These are phyloP conservation scores for Hymenoscyphus scutula DNA, from an alignment of 2,329 filamentous ascomycete genomes.

Conservation along the genomic window DNA sequence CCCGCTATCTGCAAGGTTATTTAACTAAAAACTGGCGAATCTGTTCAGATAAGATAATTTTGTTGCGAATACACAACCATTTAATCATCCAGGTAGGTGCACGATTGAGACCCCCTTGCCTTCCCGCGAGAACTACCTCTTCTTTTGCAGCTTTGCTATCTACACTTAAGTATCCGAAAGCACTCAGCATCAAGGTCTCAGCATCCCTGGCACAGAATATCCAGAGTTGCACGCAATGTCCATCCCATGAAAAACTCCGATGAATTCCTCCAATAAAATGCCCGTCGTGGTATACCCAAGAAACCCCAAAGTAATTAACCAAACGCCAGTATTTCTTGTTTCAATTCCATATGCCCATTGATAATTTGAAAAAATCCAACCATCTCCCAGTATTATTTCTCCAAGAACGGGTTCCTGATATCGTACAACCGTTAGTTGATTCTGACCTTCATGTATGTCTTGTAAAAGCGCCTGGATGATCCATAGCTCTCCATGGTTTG, in stretches of 20 bases:
- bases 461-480: slow-evolving; percentile 58
- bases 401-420: background rate
- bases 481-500: slow-evolving; percentile 56
- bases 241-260: background rate
- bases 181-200: no score
- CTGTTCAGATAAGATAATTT: no score
- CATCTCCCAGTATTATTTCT: background rate
- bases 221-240: no score
- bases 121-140: no score
- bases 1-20: no score
- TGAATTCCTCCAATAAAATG: background rate
- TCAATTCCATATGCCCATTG: background rate
- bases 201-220: no score
- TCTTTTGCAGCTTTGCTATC: no score
- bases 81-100: no score
- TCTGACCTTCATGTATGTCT: slow-evolving; percentile 18
- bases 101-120: no score
- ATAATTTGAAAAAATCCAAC: background rate
- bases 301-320: background rate
- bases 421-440: background rate
- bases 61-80: no score
- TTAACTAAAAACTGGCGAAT: no score
- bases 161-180: no score
- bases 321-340: background rate
- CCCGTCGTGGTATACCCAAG: background rate